A percentile compares a stretch with the other conserved stretches of the same genome.
Evolutionary conservation across 495 filamentous ascomycete genomes (phyloP).

Genomic region (Pyrenula aspistea): DNA sequence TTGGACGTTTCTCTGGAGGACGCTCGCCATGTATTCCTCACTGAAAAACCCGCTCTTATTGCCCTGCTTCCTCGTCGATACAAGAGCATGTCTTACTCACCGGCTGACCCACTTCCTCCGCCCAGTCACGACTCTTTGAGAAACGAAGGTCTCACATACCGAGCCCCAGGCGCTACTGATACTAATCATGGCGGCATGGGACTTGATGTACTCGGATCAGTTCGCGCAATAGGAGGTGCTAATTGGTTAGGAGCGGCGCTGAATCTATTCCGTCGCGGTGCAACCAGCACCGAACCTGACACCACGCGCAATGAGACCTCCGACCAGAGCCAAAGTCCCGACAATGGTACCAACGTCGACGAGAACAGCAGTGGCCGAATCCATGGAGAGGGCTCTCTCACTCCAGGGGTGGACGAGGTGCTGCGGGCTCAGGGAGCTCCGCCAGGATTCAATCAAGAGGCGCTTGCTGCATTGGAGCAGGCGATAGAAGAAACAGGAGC

Average conservation of each 20-base stretch:
- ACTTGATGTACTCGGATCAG: background rate
- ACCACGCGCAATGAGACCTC: background rate
- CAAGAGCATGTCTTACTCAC: constrained; percentile 40
- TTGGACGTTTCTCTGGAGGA: constrained; percentile 48
- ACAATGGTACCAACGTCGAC: background rate
- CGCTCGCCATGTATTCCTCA: constrained; percentile 68
- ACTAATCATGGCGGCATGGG: background rate
- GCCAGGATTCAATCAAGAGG: background rate
- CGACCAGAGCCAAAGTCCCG: background rate
- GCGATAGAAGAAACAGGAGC: background rate
- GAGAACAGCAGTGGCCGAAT: too few species aligned
- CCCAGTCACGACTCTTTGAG: constrained; percentile 5
- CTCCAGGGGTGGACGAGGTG: background rate
- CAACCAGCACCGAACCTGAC: background rate
- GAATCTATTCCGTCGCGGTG: background rate
- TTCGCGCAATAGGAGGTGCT: background rate
- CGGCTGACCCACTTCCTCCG: constrained; percentile 63
- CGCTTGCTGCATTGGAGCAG: background rate
- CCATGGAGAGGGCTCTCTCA: background rate
- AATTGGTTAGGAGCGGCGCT: background rate
- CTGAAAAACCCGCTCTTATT: constrained; percentile 58
- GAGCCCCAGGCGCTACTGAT: background rate
- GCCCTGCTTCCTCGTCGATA: constrained; percentile 40
- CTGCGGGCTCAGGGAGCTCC: background rate
- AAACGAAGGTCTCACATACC: background rate